These are phyloP conservation scores for Saccharomycopsis sp. DNA, from an alignment of 805 yeast species.

Conservation along the genomic window DNA sequence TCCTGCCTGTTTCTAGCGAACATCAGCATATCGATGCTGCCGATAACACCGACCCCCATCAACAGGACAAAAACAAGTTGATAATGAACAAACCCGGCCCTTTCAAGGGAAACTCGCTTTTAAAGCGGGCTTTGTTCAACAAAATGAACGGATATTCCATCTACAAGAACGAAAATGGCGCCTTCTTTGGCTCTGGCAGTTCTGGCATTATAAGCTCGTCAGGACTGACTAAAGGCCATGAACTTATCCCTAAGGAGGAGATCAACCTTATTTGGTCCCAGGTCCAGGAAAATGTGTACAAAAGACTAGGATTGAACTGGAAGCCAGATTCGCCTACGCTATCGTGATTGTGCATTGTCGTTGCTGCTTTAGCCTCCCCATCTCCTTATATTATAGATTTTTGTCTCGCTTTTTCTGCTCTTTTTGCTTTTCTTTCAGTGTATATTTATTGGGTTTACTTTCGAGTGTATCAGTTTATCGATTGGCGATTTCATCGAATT, in stretches of 20 bases:
- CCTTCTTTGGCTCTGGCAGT: not conserved
- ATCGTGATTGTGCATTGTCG: not conserved
- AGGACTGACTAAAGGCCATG: conserved; percentile 17
- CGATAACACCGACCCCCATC: conserved; percentile 1
- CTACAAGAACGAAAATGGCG: conserved; percentile 17
- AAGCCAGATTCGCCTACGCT: conserved; percentile 33
- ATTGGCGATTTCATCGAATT: no score
- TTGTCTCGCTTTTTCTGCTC: not conserved
- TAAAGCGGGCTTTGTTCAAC: conserved; percentile 30
- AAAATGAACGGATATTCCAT: conserved; percentile 22
- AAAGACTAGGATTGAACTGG: conserved; percentile 56
- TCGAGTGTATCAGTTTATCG: not conserved
- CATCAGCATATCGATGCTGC: conserved; percentile 12
- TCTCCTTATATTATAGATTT: not conserved
- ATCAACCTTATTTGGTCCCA: conserved; percentile 56
- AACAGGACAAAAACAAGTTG: not conserved
- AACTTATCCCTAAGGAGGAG: conserved; percentile 43
- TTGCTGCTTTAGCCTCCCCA: not conserved
- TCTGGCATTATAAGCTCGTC: conserved; percentile 4
- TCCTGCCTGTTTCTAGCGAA: not conserved
- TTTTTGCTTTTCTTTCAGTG: not conserved
- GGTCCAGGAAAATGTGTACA: conserved; percentile 54
- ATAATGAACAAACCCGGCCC: not conserved
- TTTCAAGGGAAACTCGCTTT: conserved; percentile 21
- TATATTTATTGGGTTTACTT: not conserved